These are phyloP conservation scores for Pezicula radicicola DNA, from an alignment of 2,329 filamentous ascomycete species.

Conservation along the genomic window DNA sequence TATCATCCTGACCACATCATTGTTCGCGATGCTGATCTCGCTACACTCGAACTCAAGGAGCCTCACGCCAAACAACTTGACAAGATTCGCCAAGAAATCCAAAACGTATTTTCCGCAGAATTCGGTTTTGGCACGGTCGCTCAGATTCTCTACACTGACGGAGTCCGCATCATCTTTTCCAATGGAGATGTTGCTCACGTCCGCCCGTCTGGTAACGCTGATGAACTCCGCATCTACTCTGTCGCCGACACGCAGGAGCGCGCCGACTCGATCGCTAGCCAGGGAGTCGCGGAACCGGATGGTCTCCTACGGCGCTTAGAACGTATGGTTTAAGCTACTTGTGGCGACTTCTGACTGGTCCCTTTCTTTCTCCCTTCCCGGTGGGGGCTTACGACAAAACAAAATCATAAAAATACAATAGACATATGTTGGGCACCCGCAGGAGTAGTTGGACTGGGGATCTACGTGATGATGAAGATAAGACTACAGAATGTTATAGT, in stretches of 20 bases:
- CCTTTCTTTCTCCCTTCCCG: not conserved
- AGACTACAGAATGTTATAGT: no score
- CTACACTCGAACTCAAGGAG: slow-evolving; percentile 8
- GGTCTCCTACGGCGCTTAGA: slow-evolving; percentile 25
- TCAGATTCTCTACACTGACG: slow-evolving; percentile 29
- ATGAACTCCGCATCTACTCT: slow-evolving; percentile 31
- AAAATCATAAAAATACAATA: not conserved
- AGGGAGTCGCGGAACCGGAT: slow-evolving; percentile 25
- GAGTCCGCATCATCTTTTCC: slow-evolving; percentile 27
- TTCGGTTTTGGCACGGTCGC: slow-evolving; percentile 22
- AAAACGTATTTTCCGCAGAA: slow-evolving; percentile 26
- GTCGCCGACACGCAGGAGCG: slow-evolving; percentile 28
- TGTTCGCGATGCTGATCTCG: slow-evolving; percentile 10
- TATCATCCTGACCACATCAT: slow-evolving; percentile 14
- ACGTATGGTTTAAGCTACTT: slow-evolving; percentile 6
- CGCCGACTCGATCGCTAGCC: slow-evolving; percentile 25
- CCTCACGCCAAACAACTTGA: slow-evolving; percentile 10
- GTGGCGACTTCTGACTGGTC: not conserved
- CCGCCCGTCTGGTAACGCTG: slow-evolving; percentile 30
- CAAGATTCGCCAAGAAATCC: slow-evolving; percentile 21
- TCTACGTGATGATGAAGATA: not conserved
- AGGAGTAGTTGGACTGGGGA: not conserved
- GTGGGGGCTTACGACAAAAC: not conserved
- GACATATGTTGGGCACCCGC: not conserved
- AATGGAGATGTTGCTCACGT: slow-evolving; percentile 31